Evolutionary conservation across 2,329 filamentous ascomycete genomes (phyloP).

Genomic region (Xylaria sp.): DNA sequence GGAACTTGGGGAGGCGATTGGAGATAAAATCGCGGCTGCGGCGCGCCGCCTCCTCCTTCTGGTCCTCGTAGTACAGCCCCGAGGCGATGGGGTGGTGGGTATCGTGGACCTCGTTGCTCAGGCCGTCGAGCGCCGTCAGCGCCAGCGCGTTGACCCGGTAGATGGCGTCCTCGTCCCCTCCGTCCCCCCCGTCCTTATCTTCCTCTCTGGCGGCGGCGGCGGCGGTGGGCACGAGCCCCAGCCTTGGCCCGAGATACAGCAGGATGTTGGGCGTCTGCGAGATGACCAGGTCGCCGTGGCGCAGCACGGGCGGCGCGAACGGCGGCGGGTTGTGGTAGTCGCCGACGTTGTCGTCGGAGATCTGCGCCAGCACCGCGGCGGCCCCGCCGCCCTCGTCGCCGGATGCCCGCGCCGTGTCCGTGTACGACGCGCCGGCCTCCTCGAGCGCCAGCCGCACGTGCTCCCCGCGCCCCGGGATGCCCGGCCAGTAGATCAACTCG

Average conservation of each 20-base stretch:
- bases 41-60: constrained; percentile 67
- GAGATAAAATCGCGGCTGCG: constrained; percentile 61
- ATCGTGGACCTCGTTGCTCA: constrained; percentile 74
- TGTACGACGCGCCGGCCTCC: constrained; percentile 66
- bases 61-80: constrained; percentile 70
- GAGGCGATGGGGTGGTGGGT: constrained; percentile 71
- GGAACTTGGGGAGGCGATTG: constrained; percentile 70
- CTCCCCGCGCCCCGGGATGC: constrained; percentile 74
- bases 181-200: constrained; percentile 42
- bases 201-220: no score
- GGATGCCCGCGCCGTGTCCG: constrained; percentile 55
- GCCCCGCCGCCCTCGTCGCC: no score
- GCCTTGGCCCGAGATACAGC: constrained; percentile 64
- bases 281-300: constrained; percentile 63
- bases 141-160: constrained; percentile 65
- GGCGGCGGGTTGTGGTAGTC: constrained; percentile 64
- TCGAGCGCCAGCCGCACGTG: constrained; percentile 74
- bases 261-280: constrained; percentile 75
- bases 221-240: constrained; percentile 61
- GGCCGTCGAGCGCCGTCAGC: constrained; percentile 70
- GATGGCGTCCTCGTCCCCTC: constrained; percentile 47
- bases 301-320: constrained; percentile 69
- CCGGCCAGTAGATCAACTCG: constrained; percentile 72
- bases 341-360: constrained; percentile 48
- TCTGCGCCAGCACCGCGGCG: constrained; percentile 50